These are phyloP conservation scores for Hibiscus tridactylites DNA, from an alignment of 345 rosid species.

Conservation along the genomic window DNA sequence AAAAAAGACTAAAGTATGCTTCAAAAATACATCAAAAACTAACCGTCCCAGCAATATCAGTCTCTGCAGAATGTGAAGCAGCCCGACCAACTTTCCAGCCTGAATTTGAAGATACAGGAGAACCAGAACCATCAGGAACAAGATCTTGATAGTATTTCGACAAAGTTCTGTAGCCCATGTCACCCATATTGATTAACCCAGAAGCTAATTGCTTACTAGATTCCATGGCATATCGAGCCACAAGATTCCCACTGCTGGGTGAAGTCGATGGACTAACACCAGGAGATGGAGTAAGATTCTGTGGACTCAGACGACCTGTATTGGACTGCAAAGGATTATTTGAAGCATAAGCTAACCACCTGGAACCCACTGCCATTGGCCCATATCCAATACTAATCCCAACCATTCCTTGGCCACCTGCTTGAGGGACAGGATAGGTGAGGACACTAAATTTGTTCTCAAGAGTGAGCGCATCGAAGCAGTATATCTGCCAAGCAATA, in stretches of 20 bases:
- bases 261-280: conserved; percentile 96
- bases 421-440: conserved; percentile 83
- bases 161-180: conserved; percentile 80
- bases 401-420: conserved; percentile 64
- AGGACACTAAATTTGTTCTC: conserved; percentile 92
- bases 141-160: conserved; percentile 85
- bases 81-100: conserved; percentile 70
- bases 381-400: conserved; percentile 87
- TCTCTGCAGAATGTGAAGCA: conserved; percentile 50
- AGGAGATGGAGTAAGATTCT: conserved; percentile 82
- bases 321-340: conserved; percentile 66
- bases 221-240: conserved; percentile 98
- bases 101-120: conserved; percentile 68
- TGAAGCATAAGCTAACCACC: conserved; percentile 98
- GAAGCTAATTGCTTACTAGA: conserved; percentile 86
- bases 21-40: conserved; percentile 29
- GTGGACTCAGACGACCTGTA: conserved; percentile 88
- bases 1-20: neutral
- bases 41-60: conserved; percentile 87
- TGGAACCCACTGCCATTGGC: conserved; percentile 94
- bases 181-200: conserved; percentile 81
- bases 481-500: conserved; percentile 69
- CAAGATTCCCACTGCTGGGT: conserved; percentile 70
- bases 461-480: conserved; percentile 90
- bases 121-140: conserved; percentile 62